Conservation (phyloP, 1,284 basidiomycete species). For the Puccinia polysora region DNA sequence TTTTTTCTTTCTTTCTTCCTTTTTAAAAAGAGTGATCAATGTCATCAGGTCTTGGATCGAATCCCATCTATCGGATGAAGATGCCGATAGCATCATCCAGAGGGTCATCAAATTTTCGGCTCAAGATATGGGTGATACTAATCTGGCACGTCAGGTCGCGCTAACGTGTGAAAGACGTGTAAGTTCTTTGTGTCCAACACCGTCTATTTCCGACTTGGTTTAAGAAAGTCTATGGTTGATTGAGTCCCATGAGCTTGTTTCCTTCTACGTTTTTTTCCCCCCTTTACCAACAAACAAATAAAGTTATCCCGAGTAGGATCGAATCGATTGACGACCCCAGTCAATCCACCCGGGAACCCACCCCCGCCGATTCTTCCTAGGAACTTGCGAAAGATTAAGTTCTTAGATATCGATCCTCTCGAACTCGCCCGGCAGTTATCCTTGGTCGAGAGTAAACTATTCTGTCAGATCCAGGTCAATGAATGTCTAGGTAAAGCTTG, state of each 20-base stretch:
- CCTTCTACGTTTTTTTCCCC: too few relatives aligned
- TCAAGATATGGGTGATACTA: conserved; percentile 50
- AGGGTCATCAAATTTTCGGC: conserved; percentile 52
- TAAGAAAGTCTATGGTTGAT: too few relatives aligned
- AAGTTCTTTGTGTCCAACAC: conserved; percentile 30
- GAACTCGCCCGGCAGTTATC: conserved; percentile 93
- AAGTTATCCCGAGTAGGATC: conserved; percentile 24
- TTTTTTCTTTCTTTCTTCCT: neutral
- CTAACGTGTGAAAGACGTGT: conserved; percentile 53
- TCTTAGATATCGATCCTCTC: conserved; percentile 80
- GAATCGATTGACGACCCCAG: conserved; percentile 46
- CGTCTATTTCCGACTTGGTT: neutral
- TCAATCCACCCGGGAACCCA: conserved; percentile 55
- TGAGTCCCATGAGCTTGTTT: neutral
- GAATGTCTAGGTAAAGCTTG: conserved; percentile 69
- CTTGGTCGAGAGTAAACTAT: conserved; percentile 81
- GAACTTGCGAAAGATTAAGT: conserved; percentile 68
- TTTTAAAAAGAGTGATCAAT: conserved; percentile 51
- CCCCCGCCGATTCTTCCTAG: conserved; percentile 72
- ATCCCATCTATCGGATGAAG: conserved; percentile 54
- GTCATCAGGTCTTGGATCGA: conserved; percentile 56
- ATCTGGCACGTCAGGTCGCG: conserved; percentile 51
- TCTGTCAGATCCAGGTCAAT: conserved; percentile 79
- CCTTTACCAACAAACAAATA: neutral
- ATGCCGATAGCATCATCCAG: conserved; percentile 50